Base-by-base conservation (phyloP, 1,139 yeast genomes). In the Candida albicans region DNA sequence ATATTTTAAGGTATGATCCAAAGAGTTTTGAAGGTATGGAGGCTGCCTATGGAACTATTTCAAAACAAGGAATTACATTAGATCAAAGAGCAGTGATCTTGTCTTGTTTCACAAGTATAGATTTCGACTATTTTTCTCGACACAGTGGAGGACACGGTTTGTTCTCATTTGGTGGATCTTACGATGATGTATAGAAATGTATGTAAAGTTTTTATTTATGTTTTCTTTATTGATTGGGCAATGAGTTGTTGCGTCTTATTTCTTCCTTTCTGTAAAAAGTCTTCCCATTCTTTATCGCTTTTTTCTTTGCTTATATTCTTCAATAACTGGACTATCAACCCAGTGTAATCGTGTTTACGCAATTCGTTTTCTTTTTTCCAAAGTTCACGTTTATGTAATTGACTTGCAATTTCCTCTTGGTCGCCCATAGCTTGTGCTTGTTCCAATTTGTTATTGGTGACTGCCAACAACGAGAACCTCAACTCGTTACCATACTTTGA, bases 121-220 rank as follows among this genome's bases (percentile, higher is more conserved):
- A 93, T 63, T 93, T 89, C 62, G 99, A 93, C 63, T 93, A 90
- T 66, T 93, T 93, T 61, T 88, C 96, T 14, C 76, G 96, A 58
- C 96, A 89, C 60, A 84, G 95, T 29, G 71, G 85, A 44, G 73
- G 77, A 25, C 72, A 77, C 15, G 74, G 75, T 3, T 42, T 51
- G 11, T 61, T 76, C 39, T 52, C 67, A 24, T 67, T 74, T 49
- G 70, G 70, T 10, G 64, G 64, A 39, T 75, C 73, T 41, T 67
- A 53, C 31, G 42, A 41, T 26, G 47, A 50, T 25, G 43, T 45
- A 35, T 40, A 39, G 39, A 35, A 13, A 31, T 33, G 30, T 14
- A 26, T 31, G 28, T 15, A 25, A 37, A 36, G 39, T 24, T n/a
- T 25, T 22, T 32, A 37, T 15, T 25, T 32, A 31, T 26, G 33